A percentile compares a stretch with the other conserved stretches of the same genome.
These are phyloP conservation scores for Colletotrichum orchidophilum DNA, from an alignment of 2,329 filamentous ascomycete genomes.

Conservation along the genomic window DNA sequence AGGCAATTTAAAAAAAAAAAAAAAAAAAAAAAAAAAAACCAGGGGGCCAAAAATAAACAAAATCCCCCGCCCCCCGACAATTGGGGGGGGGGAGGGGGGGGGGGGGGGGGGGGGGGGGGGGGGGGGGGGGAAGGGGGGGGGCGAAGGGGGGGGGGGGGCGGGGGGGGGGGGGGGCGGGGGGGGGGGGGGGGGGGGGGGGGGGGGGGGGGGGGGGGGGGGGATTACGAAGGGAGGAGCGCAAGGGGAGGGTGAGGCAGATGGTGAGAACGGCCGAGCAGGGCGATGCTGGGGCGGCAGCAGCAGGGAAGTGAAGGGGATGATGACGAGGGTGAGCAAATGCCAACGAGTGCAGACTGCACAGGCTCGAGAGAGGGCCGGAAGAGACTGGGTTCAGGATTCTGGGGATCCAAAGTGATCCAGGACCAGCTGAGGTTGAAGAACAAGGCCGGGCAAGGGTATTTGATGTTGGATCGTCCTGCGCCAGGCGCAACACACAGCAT, in stretches of 20 bases:
- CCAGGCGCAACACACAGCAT: background rate
- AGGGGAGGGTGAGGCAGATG: background rate
- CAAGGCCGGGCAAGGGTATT: constrained; percentile 5
- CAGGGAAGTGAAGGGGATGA: background rate
- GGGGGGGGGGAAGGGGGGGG: background rate
- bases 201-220: background rate
- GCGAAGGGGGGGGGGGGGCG: no score
- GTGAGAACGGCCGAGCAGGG: background rate
- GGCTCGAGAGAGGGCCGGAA: no score
- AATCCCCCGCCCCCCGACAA: constrained; percentile 29
- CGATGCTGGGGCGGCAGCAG: background rate
- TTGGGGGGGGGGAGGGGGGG: constrained; percentile 14
- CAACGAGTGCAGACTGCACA: no score
- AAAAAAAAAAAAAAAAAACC: background rate
- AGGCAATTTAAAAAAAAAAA: background rate
- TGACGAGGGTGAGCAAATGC: background rate
- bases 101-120: background rate
- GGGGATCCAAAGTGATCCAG: constrained; percentile 16
- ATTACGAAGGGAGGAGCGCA: background rate
- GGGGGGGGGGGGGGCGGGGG: background rate
- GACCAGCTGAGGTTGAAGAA: constrained; percentile 6
- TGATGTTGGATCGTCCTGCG: background rate
- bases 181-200: background rate
- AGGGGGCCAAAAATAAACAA: constrained; percentile 10
- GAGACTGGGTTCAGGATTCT: constrained; percentile 5